Evolutionary conservation across 495 filamentous ascomycete species (phyloP), one percentile per base, ranked within the genome.

Genomic region (Aspergillus avenaceus): DNA sequence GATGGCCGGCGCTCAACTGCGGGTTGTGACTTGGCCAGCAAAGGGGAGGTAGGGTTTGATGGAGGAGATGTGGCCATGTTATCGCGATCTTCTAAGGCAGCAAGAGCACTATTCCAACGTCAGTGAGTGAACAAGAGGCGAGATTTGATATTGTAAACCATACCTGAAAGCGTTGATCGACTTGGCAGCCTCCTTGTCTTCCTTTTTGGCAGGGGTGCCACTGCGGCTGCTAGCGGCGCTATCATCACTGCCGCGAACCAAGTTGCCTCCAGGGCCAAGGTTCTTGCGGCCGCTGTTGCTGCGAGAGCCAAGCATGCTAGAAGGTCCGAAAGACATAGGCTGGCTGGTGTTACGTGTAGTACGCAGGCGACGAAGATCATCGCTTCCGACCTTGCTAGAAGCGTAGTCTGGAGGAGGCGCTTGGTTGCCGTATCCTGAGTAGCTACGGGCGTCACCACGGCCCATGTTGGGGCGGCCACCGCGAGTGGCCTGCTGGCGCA

Each of bases 131-230:
- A 34, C 4, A 29, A 58, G 43, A 4, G 43, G 18, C 25, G 29
- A 42, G 29, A 32, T 45, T 22, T 25, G 24, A 8, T 21, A 23
- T 23, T 4, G 16, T 18, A 4, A 48, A 47, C 72, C 62, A n/a
- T 75, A 96, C 93, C 89, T 90, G 77, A 93, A 98, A 56, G 90
- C 84, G 72, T 97, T 98, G 45, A 80, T 77, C 50, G 86, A 83
- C 28, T 86, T 79, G 29, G 83, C 74, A 41, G 84, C 76, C 55
- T 84, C 78, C 69, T 82, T 79, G 55, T 81, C 76, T 55, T 84
- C 82, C 64, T 83, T 85, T 71, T 85, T 83, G 54, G 72, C 69
- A 41, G 90, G 90, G 47, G 92, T 96, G 58, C 85, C 86, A 52
- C 87, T 93, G 56, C 93, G 85, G 46, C 91, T 96, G 47, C 88